Evolutionary conservation across 352 stramenopile species (phyloP).

Genomic region (Phytophthora idaei): DNA sequence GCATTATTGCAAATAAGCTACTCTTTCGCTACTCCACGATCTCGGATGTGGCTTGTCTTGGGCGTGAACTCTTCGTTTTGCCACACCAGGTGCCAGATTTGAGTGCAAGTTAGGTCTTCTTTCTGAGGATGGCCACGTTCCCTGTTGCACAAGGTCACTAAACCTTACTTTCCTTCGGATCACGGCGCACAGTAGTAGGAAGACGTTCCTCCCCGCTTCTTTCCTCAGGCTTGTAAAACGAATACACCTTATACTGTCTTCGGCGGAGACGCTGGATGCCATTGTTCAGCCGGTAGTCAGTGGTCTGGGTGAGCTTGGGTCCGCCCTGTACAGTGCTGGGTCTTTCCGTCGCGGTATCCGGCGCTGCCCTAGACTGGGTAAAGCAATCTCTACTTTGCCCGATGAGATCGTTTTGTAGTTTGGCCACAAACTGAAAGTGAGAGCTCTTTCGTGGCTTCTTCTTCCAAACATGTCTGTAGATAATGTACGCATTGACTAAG

Average conservation of each 20-base stretch:
- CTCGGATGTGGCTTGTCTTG: background rate
- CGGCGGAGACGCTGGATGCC: background rate
- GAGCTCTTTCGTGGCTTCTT: background rate
- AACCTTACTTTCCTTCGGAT: background rate
- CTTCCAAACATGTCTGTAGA: background rate
- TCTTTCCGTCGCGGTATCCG: background rate
- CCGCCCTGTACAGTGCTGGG: background rate
- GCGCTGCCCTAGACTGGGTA: background rate
- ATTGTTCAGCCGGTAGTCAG: background rate
- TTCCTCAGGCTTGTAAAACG: constrained; percentile 13
- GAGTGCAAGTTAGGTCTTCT: constrained; percentile 6
- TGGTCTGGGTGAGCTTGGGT: background rate
- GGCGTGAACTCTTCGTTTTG: constrained; percentile 19
- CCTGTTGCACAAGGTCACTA: constrained; percentile 8
- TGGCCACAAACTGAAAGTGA: background rate
- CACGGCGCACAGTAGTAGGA: constrained; percentile 6
- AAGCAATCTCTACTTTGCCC: background rate
- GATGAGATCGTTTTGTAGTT: background rate
- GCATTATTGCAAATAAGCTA: background rate
- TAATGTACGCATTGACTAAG: constrained; percentile 8
- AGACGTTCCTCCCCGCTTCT: constrained; percentile 14
- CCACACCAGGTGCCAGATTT: constrained; percentile 27
- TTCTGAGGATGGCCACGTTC: constrained; percentile 5
- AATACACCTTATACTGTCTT: background rate
- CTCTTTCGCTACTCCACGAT: background rate